A percentile compares a stretch with the other conserved stretches of the same genome.
These are phyloP conservation scores for Aspergillus persii DNA, from an alignment of 2,329 filamentous ascomycete species.

Conservation along the genomic window DNA sequence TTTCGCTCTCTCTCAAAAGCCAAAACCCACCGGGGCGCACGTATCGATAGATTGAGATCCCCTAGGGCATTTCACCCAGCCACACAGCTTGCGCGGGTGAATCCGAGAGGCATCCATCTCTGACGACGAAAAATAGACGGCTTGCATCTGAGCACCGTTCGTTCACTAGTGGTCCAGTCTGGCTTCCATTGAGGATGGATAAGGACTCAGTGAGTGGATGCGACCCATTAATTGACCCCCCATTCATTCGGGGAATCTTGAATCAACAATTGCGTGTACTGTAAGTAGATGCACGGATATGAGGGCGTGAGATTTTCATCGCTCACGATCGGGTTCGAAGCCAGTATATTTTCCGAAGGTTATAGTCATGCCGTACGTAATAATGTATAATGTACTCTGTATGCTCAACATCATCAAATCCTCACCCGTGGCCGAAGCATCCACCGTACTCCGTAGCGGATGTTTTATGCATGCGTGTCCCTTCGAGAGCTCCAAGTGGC, in stretches of 20 bases:
- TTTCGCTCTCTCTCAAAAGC: neutral
- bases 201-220: neutral
- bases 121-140: no score
- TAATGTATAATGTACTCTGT: no score
- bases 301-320: neutral
- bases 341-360: neutral
- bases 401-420: no score
- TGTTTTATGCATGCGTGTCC: neutral
- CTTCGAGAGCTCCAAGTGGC: neutral
- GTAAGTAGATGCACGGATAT: no score
- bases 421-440: no score
- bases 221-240: neutral
- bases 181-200: no score
- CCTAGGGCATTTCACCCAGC: neutral
- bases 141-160: no score
- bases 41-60: neutral
- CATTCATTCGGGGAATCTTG: no score
- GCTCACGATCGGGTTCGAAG: neutral
- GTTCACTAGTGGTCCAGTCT: no score
- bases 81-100: neutral
- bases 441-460: no score
- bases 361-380: neutral
- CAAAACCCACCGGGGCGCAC: neutral
- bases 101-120: no score
- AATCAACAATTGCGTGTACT: no score